These are phyloP conservation scores for Microsporum audouinii DNA, from an alignment of 2,329 filamentous ascomycete species.

Conservation along the genomic window DNA sequence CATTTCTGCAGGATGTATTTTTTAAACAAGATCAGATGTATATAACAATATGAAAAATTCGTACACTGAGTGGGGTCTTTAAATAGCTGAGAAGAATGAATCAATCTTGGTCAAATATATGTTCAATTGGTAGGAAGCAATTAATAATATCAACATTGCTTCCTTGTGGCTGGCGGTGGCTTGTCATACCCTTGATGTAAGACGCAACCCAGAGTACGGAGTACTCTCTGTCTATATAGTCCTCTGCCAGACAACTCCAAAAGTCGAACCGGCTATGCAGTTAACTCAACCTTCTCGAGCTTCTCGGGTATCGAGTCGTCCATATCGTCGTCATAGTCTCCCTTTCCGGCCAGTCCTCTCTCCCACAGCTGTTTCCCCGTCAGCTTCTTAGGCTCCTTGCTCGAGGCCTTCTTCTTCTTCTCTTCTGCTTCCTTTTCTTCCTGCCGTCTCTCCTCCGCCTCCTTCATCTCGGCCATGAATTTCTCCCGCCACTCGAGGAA, in stretches of 20 bases:
- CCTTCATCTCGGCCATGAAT: constrained; percentile 72
- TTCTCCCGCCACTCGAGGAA: constrained; percentile 72
- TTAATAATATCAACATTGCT: no score
- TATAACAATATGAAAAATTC: not conserved
- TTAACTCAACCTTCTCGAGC: constrained; percentile 61
- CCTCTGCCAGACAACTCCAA: not conserved
- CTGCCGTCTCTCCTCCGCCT: constrained; percentile 53
- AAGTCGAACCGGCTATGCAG: constrained; percentile 17
- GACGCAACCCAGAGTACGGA: not conserved
- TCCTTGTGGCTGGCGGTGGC: not conserved
- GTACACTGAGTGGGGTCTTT: not conserved
- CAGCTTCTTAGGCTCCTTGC: constrained; percentile 54
- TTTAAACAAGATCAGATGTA: no score
- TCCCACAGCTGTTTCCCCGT: constrained; percentile 71
- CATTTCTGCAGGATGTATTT: constrained; percentile 33
- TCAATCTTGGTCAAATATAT: not conserved
- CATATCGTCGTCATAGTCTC: constrained; percentile 55
- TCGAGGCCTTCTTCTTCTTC: constrained; percentile 63
- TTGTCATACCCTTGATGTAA: not conserved
- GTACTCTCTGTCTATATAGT: not conserved
- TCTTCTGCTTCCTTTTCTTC: constrained; percentile 70
- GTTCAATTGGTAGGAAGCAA: not conserved
- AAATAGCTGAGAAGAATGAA: not conserved
- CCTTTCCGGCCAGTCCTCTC: constrained; percentile 55
- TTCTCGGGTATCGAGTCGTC: constrained; percentile 49